phyloP scores from a whole-genome alignment of 208 protist genomes.

The Zelonia costaricensis region DNA sequence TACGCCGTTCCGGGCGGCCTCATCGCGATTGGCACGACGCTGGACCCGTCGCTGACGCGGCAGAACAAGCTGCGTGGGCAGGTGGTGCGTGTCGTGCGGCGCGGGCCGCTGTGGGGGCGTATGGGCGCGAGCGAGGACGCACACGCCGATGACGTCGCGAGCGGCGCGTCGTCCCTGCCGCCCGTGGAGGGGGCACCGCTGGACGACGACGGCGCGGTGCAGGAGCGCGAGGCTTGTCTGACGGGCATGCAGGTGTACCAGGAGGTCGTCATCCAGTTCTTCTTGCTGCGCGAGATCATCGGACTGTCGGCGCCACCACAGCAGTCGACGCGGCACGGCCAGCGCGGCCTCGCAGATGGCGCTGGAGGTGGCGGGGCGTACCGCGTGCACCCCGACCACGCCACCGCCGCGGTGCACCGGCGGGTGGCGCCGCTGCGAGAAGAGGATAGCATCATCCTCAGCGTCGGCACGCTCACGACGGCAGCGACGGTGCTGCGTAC shows the following conservation, averaged over 20 bases:
- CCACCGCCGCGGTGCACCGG: neutral
- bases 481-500: conserved; percentile 95
- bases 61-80: conserved; percentile 98
- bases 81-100: conserved; percentile 47
- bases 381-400: conserved; percentile 11
- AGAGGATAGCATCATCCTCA: conserved; percentile 98
- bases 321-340: conserved; percentile 24
- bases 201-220: conserved; percentile 81
- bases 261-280: conserved; percentile 97
- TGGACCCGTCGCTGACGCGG: conserved; percentile 99
- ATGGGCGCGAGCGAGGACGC: neutral
- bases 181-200: conserved; percentile 4
- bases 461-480: conserved; percentile 98
- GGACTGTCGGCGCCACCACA: conserved; percentile 63
- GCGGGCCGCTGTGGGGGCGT: conserved; percentile 11
- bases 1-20: conserved; percentile 99
- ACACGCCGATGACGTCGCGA: neutral
- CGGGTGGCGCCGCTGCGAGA: conserved; percentile 93
- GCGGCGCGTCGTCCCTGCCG: neutral
- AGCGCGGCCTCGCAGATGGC: neutral
- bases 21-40: conserved; percentile 99
- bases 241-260: conserved; percentile 89
- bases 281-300: conserved; percentile 96
- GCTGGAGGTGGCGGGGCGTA: neutral
- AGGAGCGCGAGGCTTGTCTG: conserved; percentile 24